Conservation (phyloP, 177 flowering plant species). For the Vitis hybrid region DNA sequence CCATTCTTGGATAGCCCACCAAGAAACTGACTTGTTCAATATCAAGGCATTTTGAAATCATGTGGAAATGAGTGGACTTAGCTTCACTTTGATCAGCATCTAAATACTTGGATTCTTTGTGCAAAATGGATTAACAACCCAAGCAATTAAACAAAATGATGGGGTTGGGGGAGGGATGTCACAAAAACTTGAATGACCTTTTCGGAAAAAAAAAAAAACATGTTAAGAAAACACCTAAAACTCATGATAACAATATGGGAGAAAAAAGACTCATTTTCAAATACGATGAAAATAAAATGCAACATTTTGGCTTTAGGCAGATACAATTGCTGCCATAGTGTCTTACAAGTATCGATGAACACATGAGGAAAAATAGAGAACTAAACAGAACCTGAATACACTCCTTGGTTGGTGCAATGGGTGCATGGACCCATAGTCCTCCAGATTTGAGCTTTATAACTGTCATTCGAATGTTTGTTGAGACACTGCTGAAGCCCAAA, state of each 20-base stretch:
- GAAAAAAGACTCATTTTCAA: no score
- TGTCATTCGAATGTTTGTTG: constrained; percentile 93
- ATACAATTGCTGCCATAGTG: no score
- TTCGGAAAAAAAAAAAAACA: no score
- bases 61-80: neutral
- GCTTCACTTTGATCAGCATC: neutral
- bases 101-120: no score
- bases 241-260: no score
- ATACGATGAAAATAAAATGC: no score
- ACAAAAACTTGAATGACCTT: neutral
- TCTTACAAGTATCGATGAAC: neutral
- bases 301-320: no score
- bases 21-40: neutral
- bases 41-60: neutral
- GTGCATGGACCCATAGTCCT: constrained; percentile 95
- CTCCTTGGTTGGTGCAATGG: constrained; percentile 95
- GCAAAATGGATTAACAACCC: neutral
- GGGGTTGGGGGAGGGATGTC: neutral
- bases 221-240: no score
- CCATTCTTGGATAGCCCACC: neutral
- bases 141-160: neutral
- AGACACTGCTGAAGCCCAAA: constrained; percentile 92
- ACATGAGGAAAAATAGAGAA: neutral
- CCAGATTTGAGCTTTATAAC: constrained; percentile 97
- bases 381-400: constrained; percentile 67